Evolutionary conservation across 148 eudicot genomes (phyloP), one percentile per base, ranked within the genome.

Genomic region (Heliamphora exappendiculata): DNA sequence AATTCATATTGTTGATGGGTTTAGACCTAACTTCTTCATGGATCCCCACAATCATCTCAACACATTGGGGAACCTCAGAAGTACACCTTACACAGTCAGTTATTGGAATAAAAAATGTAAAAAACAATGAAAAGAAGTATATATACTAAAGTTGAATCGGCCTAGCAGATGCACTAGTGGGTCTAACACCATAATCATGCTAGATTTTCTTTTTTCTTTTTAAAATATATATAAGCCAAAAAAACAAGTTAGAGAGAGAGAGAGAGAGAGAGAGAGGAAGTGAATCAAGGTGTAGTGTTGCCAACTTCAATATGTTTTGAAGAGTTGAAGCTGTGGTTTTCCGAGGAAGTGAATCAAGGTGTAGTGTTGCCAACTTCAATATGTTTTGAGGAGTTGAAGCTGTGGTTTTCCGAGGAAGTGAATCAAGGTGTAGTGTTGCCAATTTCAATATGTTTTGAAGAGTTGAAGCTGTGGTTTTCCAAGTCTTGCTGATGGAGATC

Each of bases 21-120:
- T 57, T 36, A 49, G 34, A 70, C 75, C 75, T 78, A 78, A 45
- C 80, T 58, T 71, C 58, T 31, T 78, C 26, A 39, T 47, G 63
- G 67, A 78, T 71, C 53, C 36, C 62, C 39, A 24, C 28, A 28
- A 68, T 45, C 68, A 68, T 34, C 28, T 44, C 31, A 33, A 42
- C 41, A 28, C 58, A 54, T 6, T 33, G 57, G 45, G 70, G 62
- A 47, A 37, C 64, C 67, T 57, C 10, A 39, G 19, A 49, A 65
- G 59, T 76, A 50, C 59, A 76, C 39, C 54, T 76, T 24, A 44
- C 36, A 57, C 29, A 37, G n/a, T n/a, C 51, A 57, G 57, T 3
- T 37, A 66, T 42, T 50, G 28, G 7, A 19, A 37, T n/a, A 28
- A 9, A 67, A 39, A 67, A 72, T n/a, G 14, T 19, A 20, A 17